Conservation (phyloP, 2,329 filamentous ascomycete genomes). For the Fusarium multiceps region DNA sequence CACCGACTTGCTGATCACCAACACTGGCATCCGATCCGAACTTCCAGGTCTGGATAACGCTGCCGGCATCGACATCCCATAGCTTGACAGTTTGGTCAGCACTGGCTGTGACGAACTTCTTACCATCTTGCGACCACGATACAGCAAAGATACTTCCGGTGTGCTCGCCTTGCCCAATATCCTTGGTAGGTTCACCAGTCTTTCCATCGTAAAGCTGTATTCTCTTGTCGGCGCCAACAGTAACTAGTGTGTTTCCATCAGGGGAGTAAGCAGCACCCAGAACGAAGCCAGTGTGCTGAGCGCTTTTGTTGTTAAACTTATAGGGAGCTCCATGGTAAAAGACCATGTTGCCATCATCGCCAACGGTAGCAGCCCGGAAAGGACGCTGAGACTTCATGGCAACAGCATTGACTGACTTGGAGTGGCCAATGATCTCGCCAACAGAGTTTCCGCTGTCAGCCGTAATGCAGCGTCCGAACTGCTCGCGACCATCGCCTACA, state of each 20-base stretch:
- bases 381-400: conserved; percentile 90
- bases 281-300: conserved; percentile 88
- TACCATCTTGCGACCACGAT: conserved; percentile 89
- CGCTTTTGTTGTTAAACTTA: conserved; percentile 89
- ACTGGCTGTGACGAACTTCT: conserved; percentile 87
- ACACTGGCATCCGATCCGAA: conserved; percentile 84
- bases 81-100: conserved; percentile 95
- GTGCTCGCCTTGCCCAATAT: conserved; percentile 86
- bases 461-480: conserved; percentile 93
- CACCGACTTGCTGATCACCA: conserved; percentile 90
- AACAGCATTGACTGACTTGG: conserved; percentile 89
- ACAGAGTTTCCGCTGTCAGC: conserved; percentile 96
- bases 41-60: conserved; percentile 83
- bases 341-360: conserved; percentile 88
- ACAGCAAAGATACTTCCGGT: conserved; percentile 93
- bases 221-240: conserved; percentile 89
- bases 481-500: conserved; percentile 93
- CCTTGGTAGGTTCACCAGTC: conserved; percentile 82
- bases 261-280: conserved; percentile 90
- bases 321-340: conserved; percentile 96
- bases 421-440: conserved; percentile 93
- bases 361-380: conserved; percentile 89
- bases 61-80: conserved; percentile 88
- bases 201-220: conserved; percentile 98
- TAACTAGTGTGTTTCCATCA: conserved; percentile 83